Base-by-base conservation (phyloP, 1,139 yeast species). In the Pichia sp. region DNA sequence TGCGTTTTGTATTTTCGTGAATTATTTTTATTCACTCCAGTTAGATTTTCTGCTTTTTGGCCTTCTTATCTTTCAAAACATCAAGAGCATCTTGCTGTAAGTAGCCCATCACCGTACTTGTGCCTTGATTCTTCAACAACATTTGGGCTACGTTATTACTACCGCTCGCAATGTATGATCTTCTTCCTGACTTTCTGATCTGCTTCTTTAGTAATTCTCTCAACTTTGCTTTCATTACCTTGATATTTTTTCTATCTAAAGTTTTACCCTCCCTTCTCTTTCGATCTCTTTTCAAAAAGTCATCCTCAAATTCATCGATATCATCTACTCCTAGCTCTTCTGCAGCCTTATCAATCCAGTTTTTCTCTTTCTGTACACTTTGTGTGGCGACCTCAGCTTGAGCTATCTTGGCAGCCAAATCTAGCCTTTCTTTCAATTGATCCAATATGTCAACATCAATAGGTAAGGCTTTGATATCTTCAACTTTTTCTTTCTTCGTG, bases 311-410 rank as follows among this genome's bases (percentile, higher is more conserved):
- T 52, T 83, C 90, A 39, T 78, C 74, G 51, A 82, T 69, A 55
- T 82, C 83, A 44, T 86, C 95, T 34, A 91, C 72, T 4, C 96
- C 99, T 52, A 95, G 74, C 53, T 93, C 99, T 49, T 86, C 95
- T 0, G 98, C 99, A 0, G 97, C 97, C 64, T 89, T 84, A 55
- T 80, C 79, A 54, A 90, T 74, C 97, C 98, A 91, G 26, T 80
- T 74, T 52, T 80, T 82, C 60, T 87, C 95, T 62, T 89, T 88
- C 12, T 79, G 72, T 3, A 58, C 55, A 26, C 55, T 55, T 47
- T 61, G 65, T 6, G 60, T 46, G 40, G 58, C 59, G 19, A 85
- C 73, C 45, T 79, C 80, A 19, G 87, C 75, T 60, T 88, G 95
- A 0, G 95, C 90, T 50, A 95, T 74, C 62, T 82, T 79, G 31